Percentiles rank a stretch among this genome's conserved stretches.
These are phyloP conservation scores for Mycena indigotica DNA, from an alignment of 768 basidiomycete species.

Conservation along the genomic window DNA sequence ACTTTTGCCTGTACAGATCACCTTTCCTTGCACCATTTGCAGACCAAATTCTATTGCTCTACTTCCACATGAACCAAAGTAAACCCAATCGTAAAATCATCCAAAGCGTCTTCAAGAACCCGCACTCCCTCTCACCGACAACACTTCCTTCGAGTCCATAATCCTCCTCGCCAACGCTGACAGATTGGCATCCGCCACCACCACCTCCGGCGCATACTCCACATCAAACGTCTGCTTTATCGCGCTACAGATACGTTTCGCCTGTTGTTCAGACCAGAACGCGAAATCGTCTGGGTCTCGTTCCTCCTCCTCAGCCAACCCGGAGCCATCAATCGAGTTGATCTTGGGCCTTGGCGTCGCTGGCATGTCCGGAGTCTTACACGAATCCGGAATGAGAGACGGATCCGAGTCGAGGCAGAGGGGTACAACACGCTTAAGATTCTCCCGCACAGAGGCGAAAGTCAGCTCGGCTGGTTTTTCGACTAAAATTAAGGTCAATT, in stretches of 20 bases:
- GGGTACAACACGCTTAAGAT: conserved; percentile 76
- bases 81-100: no score
- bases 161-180: conserved; percentile 83
- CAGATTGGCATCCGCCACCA: conserved; percentile 93
- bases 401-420: conserved; percentile 88
- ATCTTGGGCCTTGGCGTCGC: conserved; percentile 1
- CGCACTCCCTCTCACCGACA: no score
- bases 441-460: conserved; percentile 64
- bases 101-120: no score
- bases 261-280: conserved; percentile 91
- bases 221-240: conserved; percentile 84
- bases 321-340: conserved; percentile 7
- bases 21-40: no score
- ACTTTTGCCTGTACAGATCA: no score
- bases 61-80: no score
- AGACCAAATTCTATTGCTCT: no score
- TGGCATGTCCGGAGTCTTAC: conserved; percentile 41
- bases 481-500: conserved; percentile 46
- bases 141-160: conserved; percentile 69
- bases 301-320: conserved; percentile 38
- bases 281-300: conserved; percentile 90
- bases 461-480: conserved; percentile 66
- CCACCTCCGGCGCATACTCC: conserved; percentile 86
- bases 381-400: conserved; percentile 73
- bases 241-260: conserved; percentile 80